Base-by-base conservation (phyloP, 78 protist species). In the Dictyostelium capitatum region DNA sequence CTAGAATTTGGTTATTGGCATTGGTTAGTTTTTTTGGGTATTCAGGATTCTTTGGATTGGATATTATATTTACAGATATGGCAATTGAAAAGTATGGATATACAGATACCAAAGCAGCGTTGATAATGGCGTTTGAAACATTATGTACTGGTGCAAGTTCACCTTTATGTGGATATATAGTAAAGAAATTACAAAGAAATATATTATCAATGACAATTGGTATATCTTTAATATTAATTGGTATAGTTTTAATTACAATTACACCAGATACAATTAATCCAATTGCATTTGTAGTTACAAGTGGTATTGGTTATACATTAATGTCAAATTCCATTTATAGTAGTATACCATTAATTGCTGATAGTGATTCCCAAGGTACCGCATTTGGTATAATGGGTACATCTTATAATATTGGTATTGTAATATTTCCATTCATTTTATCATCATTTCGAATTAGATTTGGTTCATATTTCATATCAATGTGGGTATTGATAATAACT, bases 101-200 rank as follows among this genome's bases (percentile, higher is more conserved):
- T 67, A 28, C 37, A 7, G 83, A 87, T 30, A 65, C 37, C 20
- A 53, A 19, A 17, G 93, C 93, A 0, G 73, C 93, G 0, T 5
- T 75, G 30, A 62, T 87, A 10, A 87, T 87, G 93, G 93, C 93
- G 3, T 47, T 11, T 20, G 93, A 74, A 47, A 87, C 93, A 14
- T 19, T 87, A 12, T 41, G 14, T 8, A 87, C 59, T 2, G 79
- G 83, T 8, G 6, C 51, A 0, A 20, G 37, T 41, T 47, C 51
- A 9, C 93, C 93, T 12, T 20, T 87, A 11, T 77, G 64, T 64
- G 84, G 84, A 4, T 77, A 11, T 23, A 4, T 77, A 2, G 59
- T 56, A 9, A 87, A 53, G 50, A 23, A 43, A 14, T 37, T 48
- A 30, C 32, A 77, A 54, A 74, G 48, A 74, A 53, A 74, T 15